Conservation (phyloP, 129 eudicot genomes). For the Escallonia rubra region DNA sequence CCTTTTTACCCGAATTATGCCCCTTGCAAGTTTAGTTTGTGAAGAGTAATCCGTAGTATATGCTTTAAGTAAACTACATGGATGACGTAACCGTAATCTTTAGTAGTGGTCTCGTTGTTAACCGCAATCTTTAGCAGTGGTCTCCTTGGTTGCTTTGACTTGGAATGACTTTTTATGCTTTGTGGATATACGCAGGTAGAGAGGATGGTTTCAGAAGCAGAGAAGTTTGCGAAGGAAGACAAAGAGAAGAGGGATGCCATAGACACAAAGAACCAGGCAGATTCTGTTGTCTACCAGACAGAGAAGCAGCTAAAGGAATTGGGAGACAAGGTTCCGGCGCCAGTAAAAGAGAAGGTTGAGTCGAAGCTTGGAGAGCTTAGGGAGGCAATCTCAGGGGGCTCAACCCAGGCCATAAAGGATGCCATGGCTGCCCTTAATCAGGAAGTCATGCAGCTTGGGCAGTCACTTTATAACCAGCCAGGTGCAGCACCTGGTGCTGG, state of each 20-base stretch:
- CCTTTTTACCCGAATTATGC: too few relatives aligned
- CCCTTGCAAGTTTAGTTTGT: too few relatives aligned
- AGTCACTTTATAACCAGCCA: conserved; percentile 90
- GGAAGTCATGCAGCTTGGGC: conserved; percentile 98
- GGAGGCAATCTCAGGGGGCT: conserved; percentile 81
- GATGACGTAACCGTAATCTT: too few relatives aligned
- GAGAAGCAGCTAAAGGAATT: conserved; percentile 96
- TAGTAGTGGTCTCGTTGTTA: too few relatives aligned
- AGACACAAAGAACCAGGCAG: conserved; percentile 97
- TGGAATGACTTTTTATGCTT: too few relatives aligned
- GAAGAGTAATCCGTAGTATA: too few relatives aligned
- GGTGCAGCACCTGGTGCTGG: conserved; percentile 48
- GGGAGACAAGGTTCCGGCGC: conserved; percentile 88
- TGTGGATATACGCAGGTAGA: conserved; percentile 44
- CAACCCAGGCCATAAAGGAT: conserved; percentile 84
- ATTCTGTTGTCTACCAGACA: conserved; percentile 94
- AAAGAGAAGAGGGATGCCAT: conserved; percentile 98
- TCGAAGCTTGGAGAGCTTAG: conserved; percentile 71
- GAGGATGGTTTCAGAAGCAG: conserved; percentile 93
- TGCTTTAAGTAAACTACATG: too few relatives aligned
- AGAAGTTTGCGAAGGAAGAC: conserved; percentile 90
- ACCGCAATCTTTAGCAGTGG: too few relatives aligned
- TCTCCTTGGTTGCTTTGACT: too few relatives aligned
- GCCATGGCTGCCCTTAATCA: conserved; percentile 95
- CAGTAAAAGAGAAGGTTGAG: conserved; percentile 88